These are phyloP conservation scores for Rachicladosporium sp. DNA, from an alignment of 2,329 filamentous ascomycete genomes.

Conservation along the genomic window DNA sequence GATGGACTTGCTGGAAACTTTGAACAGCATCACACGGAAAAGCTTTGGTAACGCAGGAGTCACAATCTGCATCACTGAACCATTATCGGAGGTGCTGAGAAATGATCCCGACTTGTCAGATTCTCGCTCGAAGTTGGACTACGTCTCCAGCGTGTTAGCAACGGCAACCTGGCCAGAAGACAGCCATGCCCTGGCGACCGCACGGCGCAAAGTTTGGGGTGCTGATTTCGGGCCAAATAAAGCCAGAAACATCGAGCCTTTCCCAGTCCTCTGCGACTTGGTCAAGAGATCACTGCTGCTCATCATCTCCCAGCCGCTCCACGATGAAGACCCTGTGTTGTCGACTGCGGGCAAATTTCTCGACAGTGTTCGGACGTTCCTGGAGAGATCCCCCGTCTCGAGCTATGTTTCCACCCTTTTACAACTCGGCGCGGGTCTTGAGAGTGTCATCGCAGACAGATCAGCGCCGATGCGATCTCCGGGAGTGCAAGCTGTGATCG, in stretches of 20 bases:
- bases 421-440: slow-evolving; percentile 1
- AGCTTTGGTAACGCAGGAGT: slow-evolving; percentile 49
- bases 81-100: slow-evolving; percentile 11
- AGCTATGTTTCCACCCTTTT: slow-evolving; percentile 17
- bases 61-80: slow-evolving; percentile 54
- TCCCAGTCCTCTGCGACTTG: slow-evolving; percentile 53
- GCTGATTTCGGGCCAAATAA: slow-evolving; percentile 28
- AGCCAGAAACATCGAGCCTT: slow-evolving; percentile 41
- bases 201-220: slow-evolving; percentile 55
- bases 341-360: too few relatives aligned
- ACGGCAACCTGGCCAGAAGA: slow-evolving; percentile 41
- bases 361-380: too few relatives aligned
- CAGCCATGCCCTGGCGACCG: slow-evolving; percentile 51
- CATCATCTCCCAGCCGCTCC: too few relatives aligned
- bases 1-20: too few relatives aligned
- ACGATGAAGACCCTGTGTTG: too few relatives aligned
- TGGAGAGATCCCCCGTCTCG: too few relatives aligned
- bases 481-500: background rate
- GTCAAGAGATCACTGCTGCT: slow-evolving; percentile 39
- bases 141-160: slow-evolving; percentile 10
- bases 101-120: too few relatives aligned
- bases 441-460: background rate
- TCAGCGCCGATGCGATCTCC: background rate
- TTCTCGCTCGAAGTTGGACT: too few relatives aligned
- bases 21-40: too few relatives aligned